A percentile compares a stretch with the other conserved stretches of the same genome.
Evolutionary conservation across 306 rosid genomes (phyloP).

Genomic region (Adenanthera pavonina): DNA sequence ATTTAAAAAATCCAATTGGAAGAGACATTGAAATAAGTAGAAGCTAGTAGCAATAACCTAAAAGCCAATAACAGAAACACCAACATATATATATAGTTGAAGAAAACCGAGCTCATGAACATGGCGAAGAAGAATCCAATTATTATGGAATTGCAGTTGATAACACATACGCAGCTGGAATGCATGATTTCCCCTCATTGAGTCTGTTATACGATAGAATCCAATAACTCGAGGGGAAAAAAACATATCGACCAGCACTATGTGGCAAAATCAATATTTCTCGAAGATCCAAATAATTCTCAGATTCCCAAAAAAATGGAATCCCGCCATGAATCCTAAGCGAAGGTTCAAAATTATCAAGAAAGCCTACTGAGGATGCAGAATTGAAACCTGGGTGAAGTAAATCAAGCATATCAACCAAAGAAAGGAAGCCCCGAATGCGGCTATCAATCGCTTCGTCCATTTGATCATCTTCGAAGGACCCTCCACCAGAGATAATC

Average conservation of each 20-base stretch:
- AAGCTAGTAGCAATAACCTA: background rate
- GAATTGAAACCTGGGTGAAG: slow-evolving; percentile 61
- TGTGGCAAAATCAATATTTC: background rate
- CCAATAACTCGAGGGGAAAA: background rate
- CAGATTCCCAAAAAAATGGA: background rate
- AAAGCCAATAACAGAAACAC: background rate
- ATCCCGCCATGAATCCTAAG: background rate
- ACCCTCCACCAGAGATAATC: background rate
- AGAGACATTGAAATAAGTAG: too few relatives aligned
- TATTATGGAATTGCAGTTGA: background rate
- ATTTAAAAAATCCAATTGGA: background rate
- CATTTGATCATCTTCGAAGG: slow-evolving; percentile 50
- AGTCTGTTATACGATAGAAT: background rate
- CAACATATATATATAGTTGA: background rate
- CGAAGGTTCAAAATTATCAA: background rate
- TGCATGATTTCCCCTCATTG: background rate
- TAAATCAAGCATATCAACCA: slow-evolving; percentile 67
- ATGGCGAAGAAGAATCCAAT: background rate
- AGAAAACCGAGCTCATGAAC: background rate
- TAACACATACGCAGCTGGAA: background rate
- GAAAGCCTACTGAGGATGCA: background rate
- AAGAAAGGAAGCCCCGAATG: slow-evolving; percentile 63
- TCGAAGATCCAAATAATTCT: slow-evolving; percentile 15
- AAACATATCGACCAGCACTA: background rate
- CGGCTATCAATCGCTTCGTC: slow-evolving; percentile 46